Percentiles rank a stretch among this genome's conserved stretches.
phyloP scores from a whole-genome alignment of 306 rosid species.

The Vicia sativa region DNA sequence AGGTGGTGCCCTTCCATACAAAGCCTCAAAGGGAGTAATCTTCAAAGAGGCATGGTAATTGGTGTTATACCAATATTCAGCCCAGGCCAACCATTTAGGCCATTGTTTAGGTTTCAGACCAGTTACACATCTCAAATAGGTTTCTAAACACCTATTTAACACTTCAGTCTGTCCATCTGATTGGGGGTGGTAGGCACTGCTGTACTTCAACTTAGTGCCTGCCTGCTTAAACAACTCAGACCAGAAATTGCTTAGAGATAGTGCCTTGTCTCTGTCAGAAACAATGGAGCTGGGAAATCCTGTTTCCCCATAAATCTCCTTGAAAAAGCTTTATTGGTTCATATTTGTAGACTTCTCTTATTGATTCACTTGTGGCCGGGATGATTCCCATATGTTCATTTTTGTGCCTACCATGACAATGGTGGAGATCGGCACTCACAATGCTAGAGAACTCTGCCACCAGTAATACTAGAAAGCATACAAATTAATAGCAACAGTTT shows the following conservation, averaged over 20 bases:
- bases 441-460: slow-evolving; percentile 7
- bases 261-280: not conserved
- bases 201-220: not conserved
- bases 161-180: not conserved
- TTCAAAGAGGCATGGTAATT: too few species aligned
- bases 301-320: slow-evolving; percentile 25
- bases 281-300: too few species aligned
- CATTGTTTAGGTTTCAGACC: too few species aligned
- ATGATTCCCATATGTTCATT: not conserved
- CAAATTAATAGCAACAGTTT: slow-evolving; percentile 26
- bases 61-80: too few species aligned
- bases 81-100: too few species aligned
- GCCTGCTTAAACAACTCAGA: not conserved
- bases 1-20: too few species aligned
- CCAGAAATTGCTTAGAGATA: not conserved
- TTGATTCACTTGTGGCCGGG: not conserved
- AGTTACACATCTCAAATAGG: too few species aligned
- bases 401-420: slow-evolving; percentile 14
- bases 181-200: not conserved
- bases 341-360: not conserved
- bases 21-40: too few species aligned
- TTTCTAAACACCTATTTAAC: not conserved
- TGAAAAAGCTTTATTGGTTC: slow-evolving; percentile 23
- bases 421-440: slow-evolving; percentile 15
- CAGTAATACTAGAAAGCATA: slow-evolving; percentile 6